Conservation (phyloP, 208 protist genomes). For the Baffinella frigidus region DNA sequence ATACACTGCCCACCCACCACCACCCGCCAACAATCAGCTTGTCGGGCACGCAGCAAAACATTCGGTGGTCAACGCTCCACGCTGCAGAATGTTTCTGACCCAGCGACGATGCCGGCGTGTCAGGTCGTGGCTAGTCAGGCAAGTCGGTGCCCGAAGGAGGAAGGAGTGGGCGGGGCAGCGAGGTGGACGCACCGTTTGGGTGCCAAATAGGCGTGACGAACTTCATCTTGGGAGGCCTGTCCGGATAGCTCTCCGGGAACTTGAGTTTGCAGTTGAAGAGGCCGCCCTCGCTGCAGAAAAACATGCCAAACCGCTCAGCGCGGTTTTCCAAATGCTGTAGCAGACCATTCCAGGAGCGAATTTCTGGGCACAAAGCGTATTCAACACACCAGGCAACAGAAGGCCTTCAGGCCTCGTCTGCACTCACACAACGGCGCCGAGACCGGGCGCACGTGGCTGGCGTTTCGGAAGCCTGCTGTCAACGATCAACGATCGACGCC, state of each 20-base stretch:
- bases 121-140: not conserved
- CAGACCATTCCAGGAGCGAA: too few relatives aligned
- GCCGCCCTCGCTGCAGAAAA: slow-evolving; percentile 74
- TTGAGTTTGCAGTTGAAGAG: slow-evolving; percentile 79
- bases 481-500: not conserved
- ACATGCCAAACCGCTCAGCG: not conserved
- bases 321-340: too few relatives aligned
- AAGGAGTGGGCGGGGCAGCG: not conserved
- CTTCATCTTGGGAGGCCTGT: slow-evolving; percentile 88
- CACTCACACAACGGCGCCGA: not conserved
- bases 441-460: not conserved
- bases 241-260: slow-evolving; percentile 93
- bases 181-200: slow-evolving; percentile 84
- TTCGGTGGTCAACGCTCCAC: not conserved
- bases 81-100: not conserved
- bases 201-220: slow-evolving; percentile 94
- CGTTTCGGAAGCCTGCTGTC: not conserved
- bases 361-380: too few relatives aligned
- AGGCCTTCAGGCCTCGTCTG: not conserved
- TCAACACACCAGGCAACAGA: not conserved
- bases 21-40: slow-evolving; percentile 61
- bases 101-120: not conserved
- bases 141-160: too few relatives aligned
- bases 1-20: slow-evolving; percentile 81
- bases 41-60: not conserved